Evolutionary conservation across 2,329 filamentous ascomycete species (phyloP), one percentile per base, ranked within the genome.

Genomic region (Tolypocladium paradoxum): DNA sequence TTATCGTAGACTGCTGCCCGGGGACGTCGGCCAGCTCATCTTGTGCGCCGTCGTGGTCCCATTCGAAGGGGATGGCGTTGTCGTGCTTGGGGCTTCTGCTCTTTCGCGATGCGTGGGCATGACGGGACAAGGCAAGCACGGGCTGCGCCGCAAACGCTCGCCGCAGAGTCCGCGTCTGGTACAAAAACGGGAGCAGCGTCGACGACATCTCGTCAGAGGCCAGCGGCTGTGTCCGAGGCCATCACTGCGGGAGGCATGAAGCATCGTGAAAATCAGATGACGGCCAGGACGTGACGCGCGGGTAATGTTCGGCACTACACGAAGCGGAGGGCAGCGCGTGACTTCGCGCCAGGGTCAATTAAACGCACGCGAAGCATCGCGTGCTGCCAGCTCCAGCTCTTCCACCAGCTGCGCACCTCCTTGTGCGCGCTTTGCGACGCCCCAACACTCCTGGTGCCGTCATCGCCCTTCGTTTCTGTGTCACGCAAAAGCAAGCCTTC

Each of bases 181-280:
- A 90, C 7, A 90, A 74, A 54, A 90, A 90, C 0, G 85, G 83
- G 5, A 83, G 69, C 16, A 82, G 67, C 7, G 79, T 76, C 2
- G 73, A 69, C 16, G 73, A 65, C 73, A 80, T 80, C 24, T 54
- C 63, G 14, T 4, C 2, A 9, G 24, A 11, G 22, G 24, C 40
- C 14, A 7, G 14, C 40, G 24, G 24, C 3, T 8, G 40, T 7
- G 6, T 45, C 40, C 9, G 14, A 43, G 40, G 24, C 5, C 24
- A 29, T 29, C 7, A 14, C 16, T 4, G 40, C 22, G 14, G 18
- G 35, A 7, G 35, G 35, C 31, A 7, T 18, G 35, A 46, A 6
- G 27, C 16, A 20, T 6, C 18, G 3, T 46, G 43, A 31, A 46
- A 46, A 31, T 31, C 20, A 8, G 7, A 8, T 4, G 8, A 2